Conservation (phyloP, 441 rosid species). For the Aquilaria agallochum region DNA sequence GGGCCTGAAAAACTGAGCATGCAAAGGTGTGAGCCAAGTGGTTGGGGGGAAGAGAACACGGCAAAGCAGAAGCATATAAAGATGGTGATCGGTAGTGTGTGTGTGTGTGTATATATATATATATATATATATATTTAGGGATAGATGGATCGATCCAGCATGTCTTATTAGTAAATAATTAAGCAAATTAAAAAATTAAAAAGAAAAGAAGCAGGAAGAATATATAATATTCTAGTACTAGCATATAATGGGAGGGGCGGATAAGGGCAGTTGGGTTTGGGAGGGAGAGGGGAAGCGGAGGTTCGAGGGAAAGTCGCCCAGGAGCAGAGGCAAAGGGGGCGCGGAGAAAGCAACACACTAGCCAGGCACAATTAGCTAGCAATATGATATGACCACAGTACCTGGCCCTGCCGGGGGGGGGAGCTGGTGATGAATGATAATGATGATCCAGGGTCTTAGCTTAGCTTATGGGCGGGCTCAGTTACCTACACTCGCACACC, state of each 20-base stretch:
- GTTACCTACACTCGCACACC: background rate
- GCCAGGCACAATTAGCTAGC: background rate
- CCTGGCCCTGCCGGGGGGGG: constrained; percentile 14
- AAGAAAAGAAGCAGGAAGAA: constrained; percentile 2
- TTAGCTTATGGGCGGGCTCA: too few species aligned
- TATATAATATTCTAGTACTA: background rate
- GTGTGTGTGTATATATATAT: background rate
- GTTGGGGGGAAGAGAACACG: constrained; percentile 13
- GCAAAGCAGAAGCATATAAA: constrained; percentile 39
- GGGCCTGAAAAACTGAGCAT: background rate
- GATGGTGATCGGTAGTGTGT: constrained; percentile 44
- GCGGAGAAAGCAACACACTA: constrained; percentile 61
- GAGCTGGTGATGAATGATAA: constrained; percentile 10
- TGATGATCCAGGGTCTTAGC: background rate
- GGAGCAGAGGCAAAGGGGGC: constrained; percentile 78
- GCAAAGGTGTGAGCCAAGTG: constrained; percentile 27
- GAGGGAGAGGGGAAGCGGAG: constrained; percentile 23
- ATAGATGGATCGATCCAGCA: background rate
- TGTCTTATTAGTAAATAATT: background rate
- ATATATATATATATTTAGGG: background rate
- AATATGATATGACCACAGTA: too few species aligned
- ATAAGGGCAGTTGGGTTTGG: background rate
- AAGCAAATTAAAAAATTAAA: background rate
- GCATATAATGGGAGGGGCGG: background rate
- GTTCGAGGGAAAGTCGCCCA: constrained; percentile 59